A percentile compares a stretch with the other conserved stretches of the same genome.
Evolutionary conservation across 768 basidiomycete species (phyloP).

Genomic region (Tulasnella sp.): DNA sequence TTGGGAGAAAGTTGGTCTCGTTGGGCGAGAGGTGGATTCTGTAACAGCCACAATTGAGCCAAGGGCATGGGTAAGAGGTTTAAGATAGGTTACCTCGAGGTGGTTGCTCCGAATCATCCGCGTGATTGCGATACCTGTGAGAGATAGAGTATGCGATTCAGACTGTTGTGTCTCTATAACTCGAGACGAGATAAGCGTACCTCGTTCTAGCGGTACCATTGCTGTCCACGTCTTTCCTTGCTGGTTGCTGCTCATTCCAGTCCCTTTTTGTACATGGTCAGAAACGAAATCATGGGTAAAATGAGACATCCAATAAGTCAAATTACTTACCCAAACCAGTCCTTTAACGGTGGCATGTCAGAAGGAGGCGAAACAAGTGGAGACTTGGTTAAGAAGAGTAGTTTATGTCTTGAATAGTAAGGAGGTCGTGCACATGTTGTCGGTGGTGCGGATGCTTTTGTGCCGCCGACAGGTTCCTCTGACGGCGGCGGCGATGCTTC

Average conservation of each 20-base stretch:
- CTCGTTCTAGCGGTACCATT: constrained; percentile 16
- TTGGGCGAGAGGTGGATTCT: constrained; percentile 47
- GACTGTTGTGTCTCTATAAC: not conserved
- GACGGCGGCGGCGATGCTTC: no score
- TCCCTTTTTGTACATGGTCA: constrained; percentile 18
- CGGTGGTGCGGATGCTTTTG: not conserved
- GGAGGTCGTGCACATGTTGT: constrained; percentile 33
- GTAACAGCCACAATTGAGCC: not conserved
- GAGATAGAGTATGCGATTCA: constrained; percentile 2
- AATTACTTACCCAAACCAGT: constrained; percentile 75
- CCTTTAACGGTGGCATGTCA: constrained; percentile 69
- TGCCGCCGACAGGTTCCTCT: not conserved
- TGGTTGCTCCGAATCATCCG: constrained; percentile 41
- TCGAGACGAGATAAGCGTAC: not conserved
- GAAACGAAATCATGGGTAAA: not conserved
- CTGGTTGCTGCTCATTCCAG: constrained; percentile 24
- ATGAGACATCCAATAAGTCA: constrained; percentile 1
- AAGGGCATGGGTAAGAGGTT: constrained; percentile 4
- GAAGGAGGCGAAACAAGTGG: constrained; percentile 56
- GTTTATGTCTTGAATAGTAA: constrained; percentile 56
- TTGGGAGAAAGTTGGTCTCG: constrained; percentile 48
- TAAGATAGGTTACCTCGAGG: constrained; percentile 32
- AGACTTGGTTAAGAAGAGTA: constrained; percentile 59
- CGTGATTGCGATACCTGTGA: constrained; percentile 40
- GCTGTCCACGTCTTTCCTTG: constrained; percentile 56